These are phyloP conservation scores for Colletotrichum camelliae DNA, from an alignment of 2,329 filamentous ascomycete genomes.

Conservation along the genomic window DNA sequence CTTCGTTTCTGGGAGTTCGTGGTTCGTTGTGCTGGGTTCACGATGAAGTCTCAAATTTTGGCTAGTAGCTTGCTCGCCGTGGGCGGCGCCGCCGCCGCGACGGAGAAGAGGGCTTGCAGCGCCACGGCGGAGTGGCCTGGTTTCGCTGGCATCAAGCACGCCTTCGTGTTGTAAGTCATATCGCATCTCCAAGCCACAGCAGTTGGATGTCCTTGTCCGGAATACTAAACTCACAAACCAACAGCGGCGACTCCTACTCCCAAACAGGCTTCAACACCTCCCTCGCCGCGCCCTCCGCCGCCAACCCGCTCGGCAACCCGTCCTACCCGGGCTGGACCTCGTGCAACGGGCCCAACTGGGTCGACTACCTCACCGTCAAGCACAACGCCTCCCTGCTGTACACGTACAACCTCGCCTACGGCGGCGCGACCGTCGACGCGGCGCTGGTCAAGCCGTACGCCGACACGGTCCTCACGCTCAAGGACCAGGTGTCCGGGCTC, in stretches of 20 bases:
- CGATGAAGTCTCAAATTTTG: constrained; percentile 7
- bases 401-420: constrained; percentile 59
- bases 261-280: constrained; percentile 57
- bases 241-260: constrained; percentile 37
- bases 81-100: not conserved
- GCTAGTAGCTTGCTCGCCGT: not conserved
- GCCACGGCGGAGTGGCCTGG: constrained; percentile 36
- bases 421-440: constrained; percentile 59
- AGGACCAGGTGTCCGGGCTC: constrained; percentile 50
- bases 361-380: constrained; percentile 51
- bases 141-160: constrained; percentile 42
- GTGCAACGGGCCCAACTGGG: constrained; percentile 56
- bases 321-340: constrained; percentile 56
- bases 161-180: constrained; percentile 39
- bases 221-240: not conserved
- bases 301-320: constrained; percentile 69
- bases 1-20: not conserved
- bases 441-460: constrained; percentile 55
- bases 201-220: not conserved
- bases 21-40: not conserved
- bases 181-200: not conserved
- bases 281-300: constrained; percentile 52
- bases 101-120: constrained; percentile 22
- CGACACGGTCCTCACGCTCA: constrained; percentile 51
- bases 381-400: constrained; percentile 51